Base-by-base conservation (phyloP, 1,284 basidiomycete genomes). In the Malassezia restricta region DNA sequence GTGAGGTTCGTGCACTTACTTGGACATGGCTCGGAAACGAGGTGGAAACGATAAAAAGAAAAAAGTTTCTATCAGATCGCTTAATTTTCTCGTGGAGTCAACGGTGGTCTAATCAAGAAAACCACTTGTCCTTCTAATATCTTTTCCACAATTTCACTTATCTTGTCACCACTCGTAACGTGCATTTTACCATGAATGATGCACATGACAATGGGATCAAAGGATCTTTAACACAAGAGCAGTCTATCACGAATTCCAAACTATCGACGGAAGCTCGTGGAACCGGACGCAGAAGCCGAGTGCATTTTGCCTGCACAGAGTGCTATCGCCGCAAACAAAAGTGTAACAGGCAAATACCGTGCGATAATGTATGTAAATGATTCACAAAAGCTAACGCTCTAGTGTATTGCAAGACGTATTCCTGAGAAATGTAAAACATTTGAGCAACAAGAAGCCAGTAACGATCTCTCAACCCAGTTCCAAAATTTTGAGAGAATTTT, bases 321-420 rank as follows among this genome's bases (percentile, higher is more conserved):
- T 71, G 68, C 52, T 68, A 71, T 31, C 62, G 68, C 12, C 56
- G 68, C 28, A 71, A 71, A 61, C 68, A 71, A 43, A 63, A 65
- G 40, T 69, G 66, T 49, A 66, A 68, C 29, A 59, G 66, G 6
- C 53, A 71, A 40, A 66, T 59, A 3, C 70, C 70, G 6, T 73
- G 70, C 46, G 60, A 68, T 41, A 67, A 73, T 17, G 51, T 54
- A 54, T 27, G 51, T 48, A 6, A 14, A 35, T 20, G 6, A 39
- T 4, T 28, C 3, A 43, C 11, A 29, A 8, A 27, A 28, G 5
- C 44, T 39, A 38, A 47, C 37, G 0, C n/a, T 40, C 31, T 8
- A 54, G 47, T 73, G 70, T 51, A 63, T 69, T 30, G 66, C 65
- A 27, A 58, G 70, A 20, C 62, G 64, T 37, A 61, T 73, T 5